These are phyloP conservation scores for Pichia cabralensis DNA, from an alignment of 805 yeast genomes.

Conservation along the genomic window DNA sequence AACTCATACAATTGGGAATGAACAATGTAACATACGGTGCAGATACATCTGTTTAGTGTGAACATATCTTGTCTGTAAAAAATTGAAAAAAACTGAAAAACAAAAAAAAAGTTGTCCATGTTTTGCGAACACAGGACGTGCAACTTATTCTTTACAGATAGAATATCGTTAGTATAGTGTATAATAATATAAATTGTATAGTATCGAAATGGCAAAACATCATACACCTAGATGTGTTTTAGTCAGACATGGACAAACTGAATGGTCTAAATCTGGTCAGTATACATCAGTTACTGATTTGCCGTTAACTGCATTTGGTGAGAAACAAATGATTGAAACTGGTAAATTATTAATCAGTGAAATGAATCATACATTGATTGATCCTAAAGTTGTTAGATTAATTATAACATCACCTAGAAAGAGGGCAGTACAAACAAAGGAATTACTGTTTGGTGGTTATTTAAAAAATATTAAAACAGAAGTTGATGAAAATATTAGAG, in stretches of 20 bases:
- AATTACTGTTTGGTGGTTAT: constrained; percentile 39
- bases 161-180: too few species aligned
- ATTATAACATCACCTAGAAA: constrained; percentile 73
- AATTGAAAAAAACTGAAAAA: too few species aligned
- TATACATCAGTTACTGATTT: constrained; percentile 83
- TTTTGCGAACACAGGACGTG: too few species aligned
- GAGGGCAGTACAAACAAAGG: constrained; percentile 69
- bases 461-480: constrained; percentile 35
- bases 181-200: too few species aligned
- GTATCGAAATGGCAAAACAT: constrained; percentile 14
- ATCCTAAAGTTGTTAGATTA: constrained; percentile 51
- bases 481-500: constrained; percentile 65
- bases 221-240: constrained; percentile 60
- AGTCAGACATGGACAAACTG: constrained; percentile 85
- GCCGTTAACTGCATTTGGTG: constrained; percentile 70
- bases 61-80: too few species aligned
- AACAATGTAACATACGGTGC: too few species aligned
- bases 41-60: too few species aligned
- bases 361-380: constrained; percentile 42
- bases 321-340: constrained; percentile 61
- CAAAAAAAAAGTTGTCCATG: too few species aligned
- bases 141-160: too few species aligned
- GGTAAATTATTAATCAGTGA: constrained; percentile 60
- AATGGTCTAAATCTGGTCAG: constrained; percentile 92
- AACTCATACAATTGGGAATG: constrained; percentile 51